Evolutionary conservation across 148 eudicot species (phyloP).

Genomic region (Camellia sinensis): DNA sequence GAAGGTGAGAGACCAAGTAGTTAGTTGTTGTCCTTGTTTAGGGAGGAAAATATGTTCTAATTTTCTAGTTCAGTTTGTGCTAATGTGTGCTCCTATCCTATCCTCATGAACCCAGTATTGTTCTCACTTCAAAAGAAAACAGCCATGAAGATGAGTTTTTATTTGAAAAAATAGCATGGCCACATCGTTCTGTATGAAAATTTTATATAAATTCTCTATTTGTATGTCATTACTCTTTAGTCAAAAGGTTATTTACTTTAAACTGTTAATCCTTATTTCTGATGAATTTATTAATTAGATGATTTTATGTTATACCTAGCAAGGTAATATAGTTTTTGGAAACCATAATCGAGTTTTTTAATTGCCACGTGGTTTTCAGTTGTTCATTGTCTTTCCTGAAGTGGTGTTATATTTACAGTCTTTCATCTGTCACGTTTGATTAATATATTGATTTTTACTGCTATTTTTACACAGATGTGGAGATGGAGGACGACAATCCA

Average conservation of each 20-base stretch:
- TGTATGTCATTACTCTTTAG: no score
- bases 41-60: neutral
- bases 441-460: neutral
- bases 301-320: neutral
- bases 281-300: no score
- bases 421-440: neutral
- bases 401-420: no score
- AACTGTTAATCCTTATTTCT: neutral
- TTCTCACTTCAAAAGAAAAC: no score
- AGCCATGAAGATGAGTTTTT: no score
- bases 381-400: neutral
- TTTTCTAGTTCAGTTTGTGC: neutral
- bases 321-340: neutral
- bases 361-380: neutral
- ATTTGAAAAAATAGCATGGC: no score
- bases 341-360: neutral
- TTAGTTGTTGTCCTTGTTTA: neutral
- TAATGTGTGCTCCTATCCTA: neutral
- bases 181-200: no score
- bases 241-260: no score
- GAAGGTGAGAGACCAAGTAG: neutral
- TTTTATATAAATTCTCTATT: no score
- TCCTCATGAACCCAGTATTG: no score
- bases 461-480: constrained; percentile 48
- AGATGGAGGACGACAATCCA: constrained; percentile 44